Conservation (phyloP, 305 asterid species). For the Fraxinus sp. region DNA sequence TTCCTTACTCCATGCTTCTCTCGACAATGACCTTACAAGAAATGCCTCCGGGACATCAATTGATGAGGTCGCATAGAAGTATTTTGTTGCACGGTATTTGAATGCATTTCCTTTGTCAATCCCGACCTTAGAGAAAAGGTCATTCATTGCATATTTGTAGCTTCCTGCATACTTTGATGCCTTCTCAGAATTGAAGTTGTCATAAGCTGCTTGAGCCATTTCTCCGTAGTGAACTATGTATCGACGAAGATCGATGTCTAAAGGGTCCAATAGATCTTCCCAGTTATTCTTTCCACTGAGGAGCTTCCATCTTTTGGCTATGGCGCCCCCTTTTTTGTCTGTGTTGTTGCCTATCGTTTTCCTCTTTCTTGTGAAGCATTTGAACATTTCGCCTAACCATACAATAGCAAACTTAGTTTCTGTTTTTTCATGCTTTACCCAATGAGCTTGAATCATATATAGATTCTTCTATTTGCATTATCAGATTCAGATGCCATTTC, state of each 20-base stretch:
- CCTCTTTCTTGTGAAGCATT: constrained; percentile 25
- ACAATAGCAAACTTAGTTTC: background rate
- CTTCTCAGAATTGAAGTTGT: constrained; percentile 54
- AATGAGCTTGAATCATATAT: background rate
- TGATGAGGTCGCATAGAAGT: constrained; percentile 45
- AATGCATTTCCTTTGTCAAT: constrained; percentile 36
- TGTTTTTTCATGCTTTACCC: background rate
- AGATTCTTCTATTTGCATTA: background rate
- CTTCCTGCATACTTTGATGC: constrained; percentile 69
- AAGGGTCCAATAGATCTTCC: constrained; percentile 61
- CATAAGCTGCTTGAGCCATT: constrained; percentile 63
- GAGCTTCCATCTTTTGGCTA: constrained; percentile 55
- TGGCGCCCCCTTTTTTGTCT: constrained; percentile 19
- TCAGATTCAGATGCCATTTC: background rate
- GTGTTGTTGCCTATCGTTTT: constrained; percentile 20
- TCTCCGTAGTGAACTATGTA: constrained; percentile 64
- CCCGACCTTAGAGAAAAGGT: constrained; percentile 48
- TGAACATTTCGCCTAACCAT: constrained; percentile 13
- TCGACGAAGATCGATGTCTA: constrained; percentile 54
- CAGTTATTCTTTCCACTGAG: constrained; percentile 54
- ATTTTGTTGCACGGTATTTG: constrained; percentile 44
- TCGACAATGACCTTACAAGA: constrained; percentile 44
- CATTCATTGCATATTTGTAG: constrained; percentile 38
- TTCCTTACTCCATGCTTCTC: constrained; percentile 56
- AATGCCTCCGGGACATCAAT: constrained; percentile 42